These are phyloP conservation scores for Lactarius quietus DNA, from an alignment of 768 basidiomycete genomes.

Conservation along the genomic window DNA sequence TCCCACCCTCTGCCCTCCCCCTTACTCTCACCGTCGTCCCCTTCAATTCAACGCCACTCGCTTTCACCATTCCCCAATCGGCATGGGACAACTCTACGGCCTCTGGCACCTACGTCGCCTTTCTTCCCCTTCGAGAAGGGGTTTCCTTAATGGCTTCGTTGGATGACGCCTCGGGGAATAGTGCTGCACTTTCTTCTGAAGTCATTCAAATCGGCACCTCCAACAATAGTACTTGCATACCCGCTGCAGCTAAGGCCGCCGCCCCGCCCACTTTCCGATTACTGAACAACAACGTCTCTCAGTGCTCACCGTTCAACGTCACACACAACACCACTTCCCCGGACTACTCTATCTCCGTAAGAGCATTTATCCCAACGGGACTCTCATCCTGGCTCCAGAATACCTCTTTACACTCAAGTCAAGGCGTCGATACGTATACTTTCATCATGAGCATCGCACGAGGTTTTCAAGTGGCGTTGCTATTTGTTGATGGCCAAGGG, in stretches of 20 bases:
- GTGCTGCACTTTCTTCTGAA: slow-evolving; percentile 45
- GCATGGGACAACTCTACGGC: slow-evolving; percentile 36
- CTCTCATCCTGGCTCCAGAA: slow-evolving; percentile 30
- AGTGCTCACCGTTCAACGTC: slow-evolving; percentile 50
- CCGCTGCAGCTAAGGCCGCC: slow-evolving; percentile 21
- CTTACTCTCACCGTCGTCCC: slow-evolving; percentile 51
- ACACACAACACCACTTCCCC: slow-evolving; percentile 38
- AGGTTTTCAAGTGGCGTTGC: slow-evolving; percentile 40
- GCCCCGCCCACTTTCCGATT: slow-evolving; percentile 32
- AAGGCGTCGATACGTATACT: slow-evolving; percentile 37
- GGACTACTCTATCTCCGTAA: slow-evolving; percentile 39
- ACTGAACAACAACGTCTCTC: slow-evolving; percentile 36
- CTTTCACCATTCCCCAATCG: slow-evolving; percentile 43
- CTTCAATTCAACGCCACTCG: slow-evolving; percentile 47
- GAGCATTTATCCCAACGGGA: slow-evolving; percentile 34
- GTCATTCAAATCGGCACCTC: slow-evolving; percentile 45
- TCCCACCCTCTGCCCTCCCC: slow-evolving; percentile 37
- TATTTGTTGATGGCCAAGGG: slow-evolving; percentile 41
- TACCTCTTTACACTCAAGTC: slow-evolving; percentile 15
- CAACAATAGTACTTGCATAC: slow-evolving; percentile 43
- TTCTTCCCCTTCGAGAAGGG: slow-evolving; percentile 49
- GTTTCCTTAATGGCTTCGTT: slow-evolving; percentile 54
- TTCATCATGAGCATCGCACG: slow-evolving; percentile 43
- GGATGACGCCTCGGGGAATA: slow-evolving; percentile 43
- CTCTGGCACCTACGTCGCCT: slow-evolving; percentile 44